phyloP scores from a whole-genome alignment of 2,329 filamentous ascomycete species.

The Alternaria gaisen region DNA sequence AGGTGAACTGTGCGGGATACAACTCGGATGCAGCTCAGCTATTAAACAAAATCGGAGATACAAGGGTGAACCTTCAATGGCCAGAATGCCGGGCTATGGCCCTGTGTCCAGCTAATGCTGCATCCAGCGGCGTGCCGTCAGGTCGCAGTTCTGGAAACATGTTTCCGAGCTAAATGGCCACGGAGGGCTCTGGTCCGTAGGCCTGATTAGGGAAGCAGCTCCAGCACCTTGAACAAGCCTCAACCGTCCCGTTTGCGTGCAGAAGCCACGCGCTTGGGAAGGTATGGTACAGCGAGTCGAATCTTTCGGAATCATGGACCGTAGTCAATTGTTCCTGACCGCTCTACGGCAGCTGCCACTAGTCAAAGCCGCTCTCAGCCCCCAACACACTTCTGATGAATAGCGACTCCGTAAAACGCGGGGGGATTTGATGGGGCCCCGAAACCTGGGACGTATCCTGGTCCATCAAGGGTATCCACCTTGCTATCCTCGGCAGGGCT shows the following conservation, averaged over 20 bases:
- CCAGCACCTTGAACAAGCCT: constrained; percentile 10
- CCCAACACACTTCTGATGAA: constrained; percentile 2
- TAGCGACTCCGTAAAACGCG: constrained; percentile 6
- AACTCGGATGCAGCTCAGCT: constrained; percentile 16
- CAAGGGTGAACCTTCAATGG: neutral
- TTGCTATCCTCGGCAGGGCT: constrained; percentile 13
- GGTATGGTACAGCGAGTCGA: neutral
- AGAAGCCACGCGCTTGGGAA: neutral
- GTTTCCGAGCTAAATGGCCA: constrained; percentile 2
- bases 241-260: constrained; percentile 8
- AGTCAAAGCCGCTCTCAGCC: neutral
- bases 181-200: constrained; percentile 15
- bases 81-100: constrained; percentile 14
- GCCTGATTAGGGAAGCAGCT: constrained; percentile 10
- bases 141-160: constrained; percentile 24
- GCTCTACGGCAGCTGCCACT: neutral
- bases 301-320: neutral
- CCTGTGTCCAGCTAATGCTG: constrained; percentile 26
- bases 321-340: neutral
- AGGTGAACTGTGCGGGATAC: constrained; percentile 21
- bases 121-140: constrained; percentile 14
- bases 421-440: constrained; percentile 17
- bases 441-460: constrained; percentile 6
- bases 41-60: constrained; percentile 22
- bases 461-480: constrained; percentile 14